Evolutionary conservation across 345 rosid genomes (phyloP).

Genomic region (Camelina neglecta): DNA sequence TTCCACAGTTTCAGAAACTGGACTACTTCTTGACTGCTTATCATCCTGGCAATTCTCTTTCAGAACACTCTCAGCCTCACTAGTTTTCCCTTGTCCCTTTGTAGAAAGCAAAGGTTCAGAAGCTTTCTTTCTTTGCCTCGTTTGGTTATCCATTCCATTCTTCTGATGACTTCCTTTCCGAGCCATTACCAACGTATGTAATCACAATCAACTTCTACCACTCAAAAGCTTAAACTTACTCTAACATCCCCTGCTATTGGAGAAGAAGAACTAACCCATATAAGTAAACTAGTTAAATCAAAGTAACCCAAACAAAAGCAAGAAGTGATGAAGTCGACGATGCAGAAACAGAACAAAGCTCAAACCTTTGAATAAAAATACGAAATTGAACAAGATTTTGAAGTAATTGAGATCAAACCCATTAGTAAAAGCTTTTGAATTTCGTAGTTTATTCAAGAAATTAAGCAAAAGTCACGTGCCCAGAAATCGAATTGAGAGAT

Average conservation of each 20-base stretch:
- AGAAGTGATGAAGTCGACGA: conserved; percentile 14
- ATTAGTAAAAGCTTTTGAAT: neutral
- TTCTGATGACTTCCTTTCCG: conserved; percentile 82
- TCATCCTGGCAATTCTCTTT: conserved; percentile 56
- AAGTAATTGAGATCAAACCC: conserved; percentile 32
- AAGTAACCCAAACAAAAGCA: conserved; percentile 2
- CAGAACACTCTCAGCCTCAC: conserved; percentile 50
- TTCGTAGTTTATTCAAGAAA: neutral
- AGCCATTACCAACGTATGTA: conserved; percentile 62
- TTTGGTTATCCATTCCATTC: conserved; percentile 66
- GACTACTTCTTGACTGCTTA: conserved; percentile 46
- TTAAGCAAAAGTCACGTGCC: conserved; percentile 1
- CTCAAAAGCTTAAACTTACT: conserved; percentile 18
- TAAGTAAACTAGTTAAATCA: conserved; percentile 2
- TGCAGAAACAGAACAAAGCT: neutral
- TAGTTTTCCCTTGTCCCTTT: conserved; percentile 53
- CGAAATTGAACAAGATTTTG: neutral
- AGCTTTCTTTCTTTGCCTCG: conserved; percentile 55
- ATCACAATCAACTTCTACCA: conserved; percentile 35
- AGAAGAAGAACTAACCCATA: conserved; percentile 18
- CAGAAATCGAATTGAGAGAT: conserved; percentile 6
- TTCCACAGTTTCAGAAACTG: conserved; percentile 43
- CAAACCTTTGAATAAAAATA: conserved; percentile 12
- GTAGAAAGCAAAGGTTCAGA: conserved; percentile 49
- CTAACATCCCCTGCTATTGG: conserved; percentile 42